A percentile compares a stretch with the other conserved stretches of the same genome.
Conservation (phyloP, 257 asterid genomes). For the Nyctanthes arbortristis region DNA sequence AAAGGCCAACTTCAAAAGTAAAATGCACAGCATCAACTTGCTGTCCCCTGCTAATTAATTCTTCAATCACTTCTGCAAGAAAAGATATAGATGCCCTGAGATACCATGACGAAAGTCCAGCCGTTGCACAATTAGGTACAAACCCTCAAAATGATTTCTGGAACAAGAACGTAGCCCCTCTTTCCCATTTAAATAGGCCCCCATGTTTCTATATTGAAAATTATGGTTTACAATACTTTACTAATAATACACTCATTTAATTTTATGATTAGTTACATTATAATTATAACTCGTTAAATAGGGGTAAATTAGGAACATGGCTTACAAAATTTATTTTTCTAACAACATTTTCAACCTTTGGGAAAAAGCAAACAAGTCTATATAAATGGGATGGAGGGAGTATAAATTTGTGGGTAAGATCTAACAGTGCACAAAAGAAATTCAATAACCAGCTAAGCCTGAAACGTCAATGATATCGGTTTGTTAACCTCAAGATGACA, state of each 20-base stretch:
- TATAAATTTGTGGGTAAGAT: neutral
- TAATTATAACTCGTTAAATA: neutral
- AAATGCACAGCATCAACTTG: slow-evolving; percentile 99
- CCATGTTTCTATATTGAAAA: no score
- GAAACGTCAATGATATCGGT: neutral
- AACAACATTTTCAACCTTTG: no score
- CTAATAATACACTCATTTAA: no score
- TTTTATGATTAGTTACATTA: no score
- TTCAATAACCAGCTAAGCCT: neutral
- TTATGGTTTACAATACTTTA: no score
- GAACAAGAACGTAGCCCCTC: neutral
- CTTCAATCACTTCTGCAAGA: slow-evolving; percentile 87
- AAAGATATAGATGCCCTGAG: slow-evolving; percentile 33
- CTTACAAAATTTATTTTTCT: no score
- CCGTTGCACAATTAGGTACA: neutral
- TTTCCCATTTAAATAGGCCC: no score
- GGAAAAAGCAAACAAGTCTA: no score
- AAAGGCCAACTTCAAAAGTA: slow-evolving; percentile 90
- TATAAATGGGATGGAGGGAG: neutral
- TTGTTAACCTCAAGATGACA: neutral
- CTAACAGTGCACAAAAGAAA: neutral
- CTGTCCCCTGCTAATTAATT: slow-evolving; percentile 90
- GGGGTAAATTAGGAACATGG: no score
- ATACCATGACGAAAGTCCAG: slow-evolving; percentile 27
- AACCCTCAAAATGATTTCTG: neutral